phyloP scores from a whole-genome alignment of 2,329 filamentous ascomycete species.

The Cordyceps tenuipes region DNA sequence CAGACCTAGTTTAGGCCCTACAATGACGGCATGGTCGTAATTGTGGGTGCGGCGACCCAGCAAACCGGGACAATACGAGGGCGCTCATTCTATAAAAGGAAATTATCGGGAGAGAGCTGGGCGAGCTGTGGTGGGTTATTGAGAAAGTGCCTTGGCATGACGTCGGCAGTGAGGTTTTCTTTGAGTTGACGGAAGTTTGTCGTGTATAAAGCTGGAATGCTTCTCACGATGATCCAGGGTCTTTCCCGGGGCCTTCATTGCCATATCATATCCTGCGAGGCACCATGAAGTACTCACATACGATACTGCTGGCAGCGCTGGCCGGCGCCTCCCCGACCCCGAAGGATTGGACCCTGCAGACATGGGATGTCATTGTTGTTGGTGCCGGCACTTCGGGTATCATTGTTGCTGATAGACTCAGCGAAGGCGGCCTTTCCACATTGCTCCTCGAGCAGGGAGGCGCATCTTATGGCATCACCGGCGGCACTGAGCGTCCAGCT shows the following conservation, averaged over 20 bases:
- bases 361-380: conserved; percentile 31
- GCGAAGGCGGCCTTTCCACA: conserved; percentile 42
- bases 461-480: conserved; percentile 39
- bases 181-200: background rate
- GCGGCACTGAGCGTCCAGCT: conserved; percentile 36
- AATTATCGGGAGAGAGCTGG: background rate
- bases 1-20: background rate
- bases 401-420: conserved; percentile 41
- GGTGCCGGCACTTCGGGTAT: conserved; percentile 46
- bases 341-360: conserved; percentile 13
- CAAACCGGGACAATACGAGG: conserved; percentile 5
- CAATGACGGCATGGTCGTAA: conserved; percentile 8
- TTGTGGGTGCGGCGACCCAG: conserved; percentile 9
- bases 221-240: background rate
- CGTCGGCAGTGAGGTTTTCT: background rate
- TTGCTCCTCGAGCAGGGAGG: conserved; percentile 44
- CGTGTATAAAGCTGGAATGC: background rate
- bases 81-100: background rate
- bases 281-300: background rate
- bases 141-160: conserved; percentile 5
- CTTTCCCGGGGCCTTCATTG: background rate
- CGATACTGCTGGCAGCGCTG: background rate
- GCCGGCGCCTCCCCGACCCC: conserved; percentile 9
- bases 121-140: background rate
- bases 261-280: background rate